Percentiles rank a stretch among this genome's conserved stretches.
Evolutionary conservation across 805 yeast species (phyloP).

Genomic region (Teunomyces pallodes): DNA sequence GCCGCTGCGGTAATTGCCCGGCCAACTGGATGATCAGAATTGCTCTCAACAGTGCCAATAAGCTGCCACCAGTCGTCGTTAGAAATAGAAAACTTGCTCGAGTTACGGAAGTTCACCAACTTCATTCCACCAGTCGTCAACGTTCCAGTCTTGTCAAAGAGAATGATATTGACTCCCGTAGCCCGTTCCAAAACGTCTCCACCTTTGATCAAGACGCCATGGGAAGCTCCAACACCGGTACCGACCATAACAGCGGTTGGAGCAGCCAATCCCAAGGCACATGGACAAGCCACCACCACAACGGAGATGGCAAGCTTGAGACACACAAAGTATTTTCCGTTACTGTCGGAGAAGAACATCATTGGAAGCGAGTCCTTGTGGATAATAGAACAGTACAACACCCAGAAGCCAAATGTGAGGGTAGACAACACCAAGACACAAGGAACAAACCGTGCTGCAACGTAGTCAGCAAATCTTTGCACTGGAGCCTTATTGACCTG

Average conservation of each 20-base stretch:
- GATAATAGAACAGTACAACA: constrained; percentile 29
- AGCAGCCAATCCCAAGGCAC: constrained; percentile 95
- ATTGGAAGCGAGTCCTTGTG: constrained; percentile 38
- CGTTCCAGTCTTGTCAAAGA: constrained; percentile 97
- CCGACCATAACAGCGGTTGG: constrained; percentile 99
- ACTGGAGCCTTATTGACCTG: constrained; percentile 88
- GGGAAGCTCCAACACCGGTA: constrained; percentile 89
- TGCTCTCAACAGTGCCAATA: constrained; percentile 58
- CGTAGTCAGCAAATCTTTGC: constrained; percentile 80
- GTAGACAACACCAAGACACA: constrained; percentile 59
- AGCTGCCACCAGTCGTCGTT: constrained; percentile 48
- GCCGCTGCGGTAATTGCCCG: constrained; percentile 55
- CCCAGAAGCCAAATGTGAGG: constrained; percentile 53
- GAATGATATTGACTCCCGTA: constrained; percentile 56
- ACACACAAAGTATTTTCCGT: constrained; percentile 64
- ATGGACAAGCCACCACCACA: constrained; percentile 97
- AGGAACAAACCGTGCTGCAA: constrained; percentile 87
- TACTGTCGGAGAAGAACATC: constrained; percentile 43
- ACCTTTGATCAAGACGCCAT: constrained; percentile 90
- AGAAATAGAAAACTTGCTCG: constrained; percentile 13
- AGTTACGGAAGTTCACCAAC: constrained; percentile 23
- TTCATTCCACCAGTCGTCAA: constrained; percentile 82
- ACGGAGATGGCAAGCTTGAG: constrained; percentile 84
- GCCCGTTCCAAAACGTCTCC: constrained; percentile 85
- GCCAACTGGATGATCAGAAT: constrained; percentile 89